Base-by-base conservation (phyloP, 129 eudicot genomes). In the Oenanthe sinensis region DNA sequence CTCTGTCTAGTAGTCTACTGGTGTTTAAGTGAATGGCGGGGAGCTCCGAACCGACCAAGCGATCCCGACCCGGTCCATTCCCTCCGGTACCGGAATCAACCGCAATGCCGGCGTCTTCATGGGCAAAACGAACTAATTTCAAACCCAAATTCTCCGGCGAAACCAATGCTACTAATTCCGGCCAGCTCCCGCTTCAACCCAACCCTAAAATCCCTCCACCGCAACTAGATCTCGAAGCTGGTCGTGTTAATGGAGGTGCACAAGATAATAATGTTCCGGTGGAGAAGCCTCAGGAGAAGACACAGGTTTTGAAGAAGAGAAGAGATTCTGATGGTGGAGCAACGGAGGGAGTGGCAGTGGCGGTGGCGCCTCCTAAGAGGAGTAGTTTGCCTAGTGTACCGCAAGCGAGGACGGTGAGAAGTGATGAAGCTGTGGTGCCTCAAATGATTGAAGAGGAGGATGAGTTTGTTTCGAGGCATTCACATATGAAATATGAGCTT, bases 81-180 rank as follows among this genome's bases (percentile, higher is more conserved):
- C 90, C 93, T 36, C 90, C 97, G 0, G 90, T 82, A 42, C 90
- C 87, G 40, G 91, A 91, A 24, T 62, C 93, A 49, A 72, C 87
- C 39, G 83, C 99, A 84, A 86, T 92, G 87, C 99, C 97, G 82
- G 95, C 97, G 6, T 82, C 97, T 16, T 86, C 99, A 2, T 96
- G 99, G 99, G 99, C 99, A 30, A 96, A 96, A 80, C 87, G 89
- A 49, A 96, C 99, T 47, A 97, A 97, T 13, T 96, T 96, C 79
- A 93, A 91, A 22, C 99, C 99, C 14, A 96, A 94, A 79, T 96
- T 92, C 85, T 96, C 99, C 45, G 97, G 99, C 6, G 99, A 96
- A 87, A 85, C 97, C 77, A 90, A 83, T 86, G 92, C 97, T 37
- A 80, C 74, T 70, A 89, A 92, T 77, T 92, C 97, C 50, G 97